Conservation (phyloP, 164 flowering plant species). For the Kalanchoe fedtschenkoi region DNA sequence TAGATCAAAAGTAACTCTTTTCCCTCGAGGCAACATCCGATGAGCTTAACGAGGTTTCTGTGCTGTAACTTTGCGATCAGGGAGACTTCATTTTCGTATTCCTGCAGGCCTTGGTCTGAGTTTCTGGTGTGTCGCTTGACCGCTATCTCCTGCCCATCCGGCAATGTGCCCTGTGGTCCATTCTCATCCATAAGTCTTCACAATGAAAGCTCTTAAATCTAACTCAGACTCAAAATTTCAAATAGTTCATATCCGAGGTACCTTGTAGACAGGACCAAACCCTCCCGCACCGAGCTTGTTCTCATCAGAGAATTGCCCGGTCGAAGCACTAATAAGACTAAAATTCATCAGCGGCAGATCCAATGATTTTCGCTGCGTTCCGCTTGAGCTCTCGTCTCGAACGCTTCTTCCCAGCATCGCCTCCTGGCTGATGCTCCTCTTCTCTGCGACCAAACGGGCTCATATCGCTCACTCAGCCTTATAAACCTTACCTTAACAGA, state of each 20-base stretch:
- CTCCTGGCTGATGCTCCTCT: background rate
- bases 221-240: background rate
- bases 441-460: background rate
- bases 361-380: background rate
- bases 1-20: slow-evolving; percentile 30
- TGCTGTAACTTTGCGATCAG: slow-evolving; percentile 40
- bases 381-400: background rate
- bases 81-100: slow-evolving; percentile 33
- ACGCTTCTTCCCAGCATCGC: background rate
- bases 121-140: slow-evolving; percentile 31
- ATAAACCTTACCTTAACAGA: too few relatives aligned
- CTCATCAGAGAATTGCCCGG: slow-evolving; percentile 15
- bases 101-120: slow-evolving; percentile 32
- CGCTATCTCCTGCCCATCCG: slow-evolving; percentile 27
- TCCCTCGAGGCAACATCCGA: slow-evolving; percentile 33
- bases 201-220: background rate
- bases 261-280: slow-evolving; percentile 38
- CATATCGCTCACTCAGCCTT: background rate
- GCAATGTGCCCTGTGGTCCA: slow-evolving; percentile 25
- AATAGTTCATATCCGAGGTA: background rate
- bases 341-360: slow-evolving; percentile 11
- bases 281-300: slow-evolving; percentile 28
- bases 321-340: slow-evolving; percentile 13
- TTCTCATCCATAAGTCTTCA: background rate
- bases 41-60: slow-evolving; percentile 35